These are phyloP conservation scores for Colletotrichum simmondsii DNA, from an alignment of 2,329 filamentous ascomycete genomes.

Conservation along the genomic window DNA sequence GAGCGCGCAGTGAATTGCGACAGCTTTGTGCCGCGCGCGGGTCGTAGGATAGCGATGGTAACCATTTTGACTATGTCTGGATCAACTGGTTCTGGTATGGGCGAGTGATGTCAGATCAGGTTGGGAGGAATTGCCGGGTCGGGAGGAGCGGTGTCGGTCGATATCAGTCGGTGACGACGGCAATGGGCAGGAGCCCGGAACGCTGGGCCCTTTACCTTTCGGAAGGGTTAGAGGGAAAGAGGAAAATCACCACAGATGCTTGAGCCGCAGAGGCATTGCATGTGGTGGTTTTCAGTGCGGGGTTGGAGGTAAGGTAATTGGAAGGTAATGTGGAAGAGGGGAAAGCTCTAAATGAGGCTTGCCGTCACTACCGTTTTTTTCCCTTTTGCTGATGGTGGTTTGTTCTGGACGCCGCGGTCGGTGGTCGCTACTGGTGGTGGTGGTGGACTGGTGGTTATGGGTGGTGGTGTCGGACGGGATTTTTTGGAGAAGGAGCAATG, in stretches of 20 bases:
- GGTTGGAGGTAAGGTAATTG: conserved; percentile 8
- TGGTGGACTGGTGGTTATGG: neutral
- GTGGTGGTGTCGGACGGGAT: neutral
- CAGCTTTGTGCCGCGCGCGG: conserved; percentile 49
- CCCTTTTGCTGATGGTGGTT: neutral
- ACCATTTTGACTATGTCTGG: conserved; percentile 50
- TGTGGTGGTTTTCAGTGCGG: conserved; percentile 30
- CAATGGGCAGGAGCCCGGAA: conserved; percentile 27
- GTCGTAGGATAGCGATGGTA: conserved; percentile 53
- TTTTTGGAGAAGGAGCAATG: conserved; percentile 19
- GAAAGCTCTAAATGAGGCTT: conserved; percentile 29
- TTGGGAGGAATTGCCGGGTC: conserved; percentile 4
- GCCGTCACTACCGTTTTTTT: conserved; percentile 17
- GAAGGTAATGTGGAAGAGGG: conserved; percentile 3
- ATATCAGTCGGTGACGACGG: conserved; percentile 23
- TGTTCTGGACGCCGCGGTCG: neutral
- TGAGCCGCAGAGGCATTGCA: conserved; percentile 26
- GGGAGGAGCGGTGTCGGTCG: conserved; percentile 14
- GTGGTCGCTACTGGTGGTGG: conserved; percentile 18
- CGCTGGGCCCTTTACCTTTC: conserved; percentile 9
- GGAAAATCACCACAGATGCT: conserved; percentile 25
- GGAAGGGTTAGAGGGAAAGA: conserved; percentile 13
- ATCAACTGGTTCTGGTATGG: neutral
- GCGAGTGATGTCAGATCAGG: conserved; percentile 14
- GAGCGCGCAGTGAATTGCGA: conserved; percentile 48